These are phyloP conservation scores for Boletus barrowsii DNA, from an alignment of 768 basidiomycete species.

Conservation along the genomic window DNA sequence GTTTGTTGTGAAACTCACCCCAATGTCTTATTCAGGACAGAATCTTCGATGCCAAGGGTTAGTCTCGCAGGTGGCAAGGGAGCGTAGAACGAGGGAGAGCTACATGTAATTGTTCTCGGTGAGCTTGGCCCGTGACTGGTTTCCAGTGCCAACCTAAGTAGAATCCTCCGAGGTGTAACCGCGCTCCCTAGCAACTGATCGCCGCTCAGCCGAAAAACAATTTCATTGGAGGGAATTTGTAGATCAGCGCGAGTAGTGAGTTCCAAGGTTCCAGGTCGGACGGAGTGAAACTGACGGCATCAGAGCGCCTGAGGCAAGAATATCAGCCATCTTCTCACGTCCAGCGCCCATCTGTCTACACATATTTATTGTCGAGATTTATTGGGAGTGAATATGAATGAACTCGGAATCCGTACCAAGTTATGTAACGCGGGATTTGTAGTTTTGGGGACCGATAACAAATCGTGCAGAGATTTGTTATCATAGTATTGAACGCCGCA, in stretches of 20 bases:
- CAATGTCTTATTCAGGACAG: neutral
- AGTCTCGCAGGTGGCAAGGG: neutral
- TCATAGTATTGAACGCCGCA: too few relatives aligned
- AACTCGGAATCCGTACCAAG: neutral
- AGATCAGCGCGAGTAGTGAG: neutral
- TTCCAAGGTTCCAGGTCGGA: neutral
- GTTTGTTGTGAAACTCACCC: neutral
- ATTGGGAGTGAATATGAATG: neutral
- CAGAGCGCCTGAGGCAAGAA: neutral
- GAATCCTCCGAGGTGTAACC: neutral
- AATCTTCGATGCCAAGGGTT: neutral
- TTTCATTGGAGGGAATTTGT: neutral
- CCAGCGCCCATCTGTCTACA: neutral
- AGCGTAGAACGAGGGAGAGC: neutral
- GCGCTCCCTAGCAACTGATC: neutral
- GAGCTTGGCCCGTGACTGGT: neutral
- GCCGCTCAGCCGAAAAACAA: neutral
- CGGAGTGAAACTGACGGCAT: neutral
- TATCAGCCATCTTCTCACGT: neutral
- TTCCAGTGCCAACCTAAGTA: neutral
- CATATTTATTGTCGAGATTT: neutral
- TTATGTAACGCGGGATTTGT: neutral
- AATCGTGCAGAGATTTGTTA: neutral
- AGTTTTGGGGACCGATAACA: neutral
- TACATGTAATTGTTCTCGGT: neutral